Evolutionary conservation across 2,329 filamentous ascomycete species (phyloP), one percentile per base, ranked within the genome.

Genomic region (Teratosphaeria destructans): DNA sequence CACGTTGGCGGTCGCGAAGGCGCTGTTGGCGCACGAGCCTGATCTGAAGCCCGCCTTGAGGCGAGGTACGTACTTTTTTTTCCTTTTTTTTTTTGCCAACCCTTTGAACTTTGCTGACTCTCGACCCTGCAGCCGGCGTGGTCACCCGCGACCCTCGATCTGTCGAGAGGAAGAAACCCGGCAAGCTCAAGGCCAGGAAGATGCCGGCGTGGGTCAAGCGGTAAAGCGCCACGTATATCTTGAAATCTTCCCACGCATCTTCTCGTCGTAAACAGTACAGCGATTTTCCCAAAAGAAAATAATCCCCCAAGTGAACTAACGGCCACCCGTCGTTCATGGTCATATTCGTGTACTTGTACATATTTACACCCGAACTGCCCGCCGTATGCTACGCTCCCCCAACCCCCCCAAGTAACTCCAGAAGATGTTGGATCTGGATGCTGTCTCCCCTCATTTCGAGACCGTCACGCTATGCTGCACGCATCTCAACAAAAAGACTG

Each of bases 161-260:
- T 71, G 95, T 99, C 67, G 94, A 99, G 79, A 93, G 94, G 75
- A 99, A 99, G 86, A 97, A 99, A 84, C 85, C 90, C 60, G 95
- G 94, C 67, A 90, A 90, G 71, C 77, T 95, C 78, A 99, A 99
- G 83, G 93, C 94, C 60, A 89, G 94, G 77, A 99, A 99, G 85
- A 95, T 88, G 85, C 93, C 93, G 62, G 84, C 94, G 69, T 99
- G 95, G 94, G 92, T 97, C 82, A 97, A 96, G 85, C 80, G 84
- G 74, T 86, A 23, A 67, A 64, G 8, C 5, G 43, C 23, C n/a
- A 10, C 5, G 43, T 11, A 19, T 49, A 19, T 19, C 19, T n/a
- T 19, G 16, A n/a, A 49, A 10, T 19, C 19, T n/a, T 19, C 5
- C 23, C 43, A 49, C n/a, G 19, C 23, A 23, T 23, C n/a, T 5